phyloP scores from a whole-genome alignment of 2,329 filamentous ascomycete genomes.

The Monilinia fructigena region DNA sequence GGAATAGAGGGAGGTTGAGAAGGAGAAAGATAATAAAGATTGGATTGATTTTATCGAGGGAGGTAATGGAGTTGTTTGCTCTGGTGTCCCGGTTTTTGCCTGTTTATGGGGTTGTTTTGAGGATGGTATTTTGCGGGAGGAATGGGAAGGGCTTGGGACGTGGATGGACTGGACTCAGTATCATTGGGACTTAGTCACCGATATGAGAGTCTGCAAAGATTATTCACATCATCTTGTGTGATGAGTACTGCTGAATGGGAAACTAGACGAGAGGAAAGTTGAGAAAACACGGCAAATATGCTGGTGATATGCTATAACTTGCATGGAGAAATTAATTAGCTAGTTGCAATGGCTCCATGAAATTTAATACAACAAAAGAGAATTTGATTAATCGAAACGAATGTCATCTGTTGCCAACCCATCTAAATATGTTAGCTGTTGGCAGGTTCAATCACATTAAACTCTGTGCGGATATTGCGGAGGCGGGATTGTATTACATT shows the following conservation, averaged over 20 bases:
- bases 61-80: background rate
- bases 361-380: background rate
- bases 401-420: background rate
- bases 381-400: background rate
- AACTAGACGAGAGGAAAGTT: background rate
- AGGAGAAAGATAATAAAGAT: too few relatives aligned
- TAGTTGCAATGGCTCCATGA: background rate
- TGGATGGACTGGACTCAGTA: too few relatives aligned
- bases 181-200: background rate
- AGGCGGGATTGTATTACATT: background rate
- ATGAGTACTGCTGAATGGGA: background rate
- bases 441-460: background rate
- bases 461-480: conserved; percentile 8
- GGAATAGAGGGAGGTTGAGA: background rate
- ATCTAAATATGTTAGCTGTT: background rate
- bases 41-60: background rate
- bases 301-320: background rate
- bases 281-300: background rate
- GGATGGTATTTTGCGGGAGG: background rate
- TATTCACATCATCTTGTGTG: background rate
- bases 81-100: background rate
- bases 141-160: background rate
- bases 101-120: background rate
- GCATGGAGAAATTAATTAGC: background rate
- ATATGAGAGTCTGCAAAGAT: background rate